phyloP scores from a whole-genome alignment of 108 stramenopile genomes.

The Conticribra weissflogii region DNA sequence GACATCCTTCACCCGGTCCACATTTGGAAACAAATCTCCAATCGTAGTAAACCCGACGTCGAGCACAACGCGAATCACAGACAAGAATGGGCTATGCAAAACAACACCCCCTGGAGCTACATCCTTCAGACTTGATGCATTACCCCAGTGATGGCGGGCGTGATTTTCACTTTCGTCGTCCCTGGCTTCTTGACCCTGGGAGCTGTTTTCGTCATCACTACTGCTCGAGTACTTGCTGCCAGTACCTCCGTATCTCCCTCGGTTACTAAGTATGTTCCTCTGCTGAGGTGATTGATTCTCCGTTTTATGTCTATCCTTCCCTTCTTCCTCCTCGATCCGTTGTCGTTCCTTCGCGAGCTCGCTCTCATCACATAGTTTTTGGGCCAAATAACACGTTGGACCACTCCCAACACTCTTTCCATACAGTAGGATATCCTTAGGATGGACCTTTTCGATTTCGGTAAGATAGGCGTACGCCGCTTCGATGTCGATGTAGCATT shows the following conservation, averaged over 20 bases:
- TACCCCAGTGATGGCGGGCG: background rate
- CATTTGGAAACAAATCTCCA: conserved; percentile 84
- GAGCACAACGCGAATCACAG: conserved; percentile 77
- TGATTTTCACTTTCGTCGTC: conserved; percentile 8
- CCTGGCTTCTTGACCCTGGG: background rate
- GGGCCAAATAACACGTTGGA: conserved; percentile 78
- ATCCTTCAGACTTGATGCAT: background rate
- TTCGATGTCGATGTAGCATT: conserved; percentile 79
- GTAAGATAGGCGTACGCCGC: conserved; percentile 73
- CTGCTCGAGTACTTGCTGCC: too few species aligned
- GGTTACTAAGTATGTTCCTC: too few species aligned
- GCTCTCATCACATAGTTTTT: conserved; percentile 23
- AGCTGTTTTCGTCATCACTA: background rate
- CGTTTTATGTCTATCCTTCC: too few species aligned
- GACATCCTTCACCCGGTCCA: conserved; percentile 60
- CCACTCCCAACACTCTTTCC: conserved; percentile 68
- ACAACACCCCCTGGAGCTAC: conserved; percentile 56
- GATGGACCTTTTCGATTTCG: conserved; percentile 36
- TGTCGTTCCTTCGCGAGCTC: too few species aligned
- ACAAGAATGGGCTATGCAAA: conserved; percentile 59
- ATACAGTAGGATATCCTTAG: conserved; percentile 75
- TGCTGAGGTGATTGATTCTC: too few species aligned
- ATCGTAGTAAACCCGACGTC: conserved; percentile 78
- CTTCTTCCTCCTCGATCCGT: too few species aligned
- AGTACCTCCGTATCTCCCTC: too few species aligned